Percentiles rank a stretch among this genome's conserved stretches.
Evolutionary conservation across 2,329 filamentous ascomycete genomes (phyloP).

Genomic region (Talaromyces sp.): DNA sequence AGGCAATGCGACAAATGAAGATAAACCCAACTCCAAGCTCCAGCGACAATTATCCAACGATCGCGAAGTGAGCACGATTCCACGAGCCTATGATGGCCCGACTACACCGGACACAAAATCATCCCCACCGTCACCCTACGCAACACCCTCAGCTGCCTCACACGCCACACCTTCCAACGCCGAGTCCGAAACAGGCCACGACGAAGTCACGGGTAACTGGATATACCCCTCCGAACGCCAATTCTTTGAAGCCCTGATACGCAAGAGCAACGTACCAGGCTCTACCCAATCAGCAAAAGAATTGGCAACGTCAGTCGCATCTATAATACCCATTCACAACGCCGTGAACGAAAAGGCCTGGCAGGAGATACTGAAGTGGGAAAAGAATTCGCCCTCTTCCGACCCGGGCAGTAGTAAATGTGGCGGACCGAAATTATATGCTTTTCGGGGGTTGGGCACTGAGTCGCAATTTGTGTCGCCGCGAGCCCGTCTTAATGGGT

Average conservation of each 20-base stretch:
- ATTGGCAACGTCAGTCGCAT: constrained; percentile 71
- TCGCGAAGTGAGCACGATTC: constrained; percentile 77
- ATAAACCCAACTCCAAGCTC: constrained; percentile 26
- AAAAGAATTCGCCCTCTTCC: constrained; percentile 60
- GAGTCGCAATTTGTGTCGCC: constrained; percentile 65
- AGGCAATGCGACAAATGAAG: constrained; percentile 24
- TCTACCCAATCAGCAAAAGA: constrained; percentile 40
- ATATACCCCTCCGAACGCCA: constrained; percentile 95
- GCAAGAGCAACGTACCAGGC: constrained; percentile 75
- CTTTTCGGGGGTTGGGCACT: constrained; percentile 66
- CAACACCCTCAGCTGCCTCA: constrained; percentile 21
- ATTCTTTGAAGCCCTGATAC: constrained; percentile 96
- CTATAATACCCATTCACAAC: constrained; percentile 95
- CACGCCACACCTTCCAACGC: constrained; percentile 61
- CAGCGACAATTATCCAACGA: constrained; percentile 57
- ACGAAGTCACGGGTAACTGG: constrained; percentile 77
- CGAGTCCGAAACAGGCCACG: constrained; percentile 72
- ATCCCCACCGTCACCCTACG: constrained; percentile 23
- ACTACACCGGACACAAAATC: constrained; percentile 23
- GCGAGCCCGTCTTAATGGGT: constrained; percentile 73
- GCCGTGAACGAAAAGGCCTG: constrained; percentile 97
- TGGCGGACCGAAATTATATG: constrained; percentile 75
- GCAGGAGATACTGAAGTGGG: constrained; percentile 88
- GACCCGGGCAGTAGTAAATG: constrained; percentile 62
- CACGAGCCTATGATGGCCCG: constrained; percentile 51